Evolutionary conservation across 2,329 filamentous ascomycete genomes (phyloP).

Genomic region (Fusarium sarcochroum): DNA sequence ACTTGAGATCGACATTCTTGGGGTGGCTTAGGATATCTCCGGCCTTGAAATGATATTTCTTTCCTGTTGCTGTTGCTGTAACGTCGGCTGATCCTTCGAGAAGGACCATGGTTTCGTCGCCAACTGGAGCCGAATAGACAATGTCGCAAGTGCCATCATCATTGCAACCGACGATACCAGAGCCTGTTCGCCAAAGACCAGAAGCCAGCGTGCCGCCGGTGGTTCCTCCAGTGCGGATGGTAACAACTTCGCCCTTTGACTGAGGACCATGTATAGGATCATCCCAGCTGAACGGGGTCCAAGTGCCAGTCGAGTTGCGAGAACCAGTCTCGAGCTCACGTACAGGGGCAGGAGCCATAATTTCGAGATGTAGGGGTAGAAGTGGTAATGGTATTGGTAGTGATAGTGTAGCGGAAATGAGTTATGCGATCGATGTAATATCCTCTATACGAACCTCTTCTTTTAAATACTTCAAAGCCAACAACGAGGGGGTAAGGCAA

Average conservation of each 20-base stretch:
- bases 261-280: neutral
- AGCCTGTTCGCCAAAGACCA: neutral
- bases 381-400: too few species aligned
- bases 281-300: neutral
- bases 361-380: neutral
- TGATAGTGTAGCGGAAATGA: too few species aligned
- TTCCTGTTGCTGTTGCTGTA: neutral
- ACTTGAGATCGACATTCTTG: constrained; percentile 3
- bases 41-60: constrained; percentile 1
- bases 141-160: neutral
- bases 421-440: too few species aligned
- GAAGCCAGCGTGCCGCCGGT: neutral
- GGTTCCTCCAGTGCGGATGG: constrained; percentile 5
- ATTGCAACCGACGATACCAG: constrained; percentile 1
- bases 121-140: constrained; percentile 1
- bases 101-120: constrained; percentile 5
- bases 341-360: neutral
- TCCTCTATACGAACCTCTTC: too few species aligned
- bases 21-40: constrained; percentile 1
- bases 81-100: constrained; percentile 2
- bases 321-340: neutral
- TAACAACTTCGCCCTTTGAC: constrained; percentile 2
- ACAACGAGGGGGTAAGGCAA: too few species aligned
- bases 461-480: too few species aligned
- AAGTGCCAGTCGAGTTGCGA: neutral